These are phyloP conservation scores for Phytophthora pluvialis DNA, from an alignment of 352 stramenopile species.

Conservation along the genomic window DNA sequence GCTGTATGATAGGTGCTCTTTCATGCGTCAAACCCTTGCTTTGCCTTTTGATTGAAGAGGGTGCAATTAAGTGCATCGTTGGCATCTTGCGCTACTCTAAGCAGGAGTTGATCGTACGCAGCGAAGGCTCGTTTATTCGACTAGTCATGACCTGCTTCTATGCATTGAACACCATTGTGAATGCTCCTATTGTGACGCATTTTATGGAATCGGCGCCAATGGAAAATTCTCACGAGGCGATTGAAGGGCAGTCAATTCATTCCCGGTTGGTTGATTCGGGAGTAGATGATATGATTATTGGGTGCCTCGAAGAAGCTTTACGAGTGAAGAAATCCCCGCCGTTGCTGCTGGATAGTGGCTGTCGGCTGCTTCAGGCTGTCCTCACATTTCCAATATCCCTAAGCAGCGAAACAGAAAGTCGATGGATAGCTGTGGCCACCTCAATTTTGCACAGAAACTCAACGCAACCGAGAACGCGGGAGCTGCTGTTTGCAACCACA, in stretches of 20 bases:
- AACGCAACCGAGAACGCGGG: slow-evolving; percentile 14
- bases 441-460: slow-evolving; percentile 19
- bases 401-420: slow-evolving; percentile 19
- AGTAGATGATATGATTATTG: slow-evolving; percentile 29
- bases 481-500: slow-evolving; percentile 22
- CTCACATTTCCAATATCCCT: slow-evolving; percentile 13
- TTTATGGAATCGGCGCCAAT: not conserved
- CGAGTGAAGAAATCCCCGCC: slow-evolving; percentile 11
- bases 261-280: slow-evolving; percentile 19
- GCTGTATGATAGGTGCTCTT: slow-evolving; percentile 43
- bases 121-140: slow-evolving; percentile 34
- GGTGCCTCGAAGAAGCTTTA: slow-evolving; percentile 29
- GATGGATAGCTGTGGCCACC: slow-evolving; percentile 29
- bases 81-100: slow-evolving; percentile 34
- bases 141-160: slow-evolving; percentile 45
- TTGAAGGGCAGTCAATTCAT: slow-evolving; percentile 14
- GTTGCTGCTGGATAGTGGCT: slow-evolving; percentile 21
- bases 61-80: slow-evolving; percentile 25
- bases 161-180: slow-evolving; percentile 29
- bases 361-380: slow-evolving; percentile 25
- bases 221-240: not conserved
- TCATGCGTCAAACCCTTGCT: slow-evolving; percentile 22
- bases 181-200: slow-evolving; percentile 3
- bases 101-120: slow-evolving; percentile 28
- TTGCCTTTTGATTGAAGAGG: slow-evolving; percentile 16